Conservation (phyloP, 148 eudicot species). For the Vaccinium myrtillus region DNA sequence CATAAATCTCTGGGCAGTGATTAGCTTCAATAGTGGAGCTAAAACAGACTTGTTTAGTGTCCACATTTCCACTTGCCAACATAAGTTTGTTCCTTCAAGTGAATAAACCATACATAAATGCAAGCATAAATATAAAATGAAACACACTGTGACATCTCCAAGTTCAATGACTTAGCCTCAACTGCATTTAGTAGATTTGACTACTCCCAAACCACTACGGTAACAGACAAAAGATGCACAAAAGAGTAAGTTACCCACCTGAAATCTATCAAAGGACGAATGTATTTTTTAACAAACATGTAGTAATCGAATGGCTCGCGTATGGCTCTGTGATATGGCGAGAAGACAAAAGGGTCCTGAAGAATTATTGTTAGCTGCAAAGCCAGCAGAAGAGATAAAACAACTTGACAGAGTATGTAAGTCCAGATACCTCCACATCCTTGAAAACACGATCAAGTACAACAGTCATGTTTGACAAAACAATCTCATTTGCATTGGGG, state of each 20-base stretch:
- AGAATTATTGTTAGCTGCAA: slow-evolving; percentile 27
- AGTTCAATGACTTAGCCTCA: background rate
- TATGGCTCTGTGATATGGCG: slow-evolving; percentile 81
- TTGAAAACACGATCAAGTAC: slow-evolving; percentile 67
- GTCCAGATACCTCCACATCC: slow-evolving; percentile 73
- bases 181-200: background rate
- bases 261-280: slow-evolving; percentile 85
- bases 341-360: slow-evolving; percentile 84
- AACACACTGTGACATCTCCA: slow-evolving; percentile 8
- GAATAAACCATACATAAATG: background rate
- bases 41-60: background rate
- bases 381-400: slow-evolving; percentile 15
- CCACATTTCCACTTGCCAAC: slow-evolving; percentile 7
- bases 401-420: slow-evolving; percentile 17
- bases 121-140: background rate
- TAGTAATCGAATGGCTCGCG: slow-evolving; percentile 89
- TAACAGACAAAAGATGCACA: slow-evolving; percentile 1
- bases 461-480: slow-evolving; percentile 78
- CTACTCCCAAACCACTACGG: slow-evolving; percentile 5
- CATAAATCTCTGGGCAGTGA: background rate
- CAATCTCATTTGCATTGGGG: slow-evolving; percentile 69
- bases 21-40: background rate
- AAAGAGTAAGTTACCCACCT: slow-evolving; percentile 47
- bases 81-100: background rate
- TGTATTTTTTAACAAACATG: slow-evolving; percentile 79